Percentiles rank a stretch among this genome's conserved stretches.
phyloP scores from a whole-genome alignment of 768 basidiomycete genomes.

The Ephemerocybe angulata region DNA sequence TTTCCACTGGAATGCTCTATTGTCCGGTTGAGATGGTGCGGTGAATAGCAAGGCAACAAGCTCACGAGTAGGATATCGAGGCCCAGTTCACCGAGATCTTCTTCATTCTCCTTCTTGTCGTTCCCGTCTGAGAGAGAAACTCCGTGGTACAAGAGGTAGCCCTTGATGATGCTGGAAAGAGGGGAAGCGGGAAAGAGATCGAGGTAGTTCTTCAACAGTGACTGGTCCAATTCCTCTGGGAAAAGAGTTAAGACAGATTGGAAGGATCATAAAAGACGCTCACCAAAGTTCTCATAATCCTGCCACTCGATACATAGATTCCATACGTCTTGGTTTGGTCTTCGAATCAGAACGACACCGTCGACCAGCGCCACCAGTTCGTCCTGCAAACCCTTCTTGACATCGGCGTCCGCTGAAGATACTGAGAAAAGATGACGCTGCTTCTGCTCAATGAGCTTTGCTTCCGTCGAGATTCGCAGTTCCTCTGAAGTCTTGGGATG shows the following conservation, averaged over 20 bases:
- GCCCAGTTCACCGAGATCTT: conserved; percentile 23
- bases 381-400: conserved; percentile 46
- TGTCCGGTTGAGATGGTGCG: conserved; percentile 7
- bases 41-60: not conserved
- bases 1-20: conserved; percentile 52
- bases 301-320: conserved; percentile 66
- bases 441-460: conserved; percentile 67
- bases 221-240: conserved; percentile 59
- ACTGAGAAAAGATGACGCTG: conserved; percentile 59
- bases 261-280: conserved; percentile 21
- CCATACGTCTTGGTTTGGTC: conserved; percentile 86
- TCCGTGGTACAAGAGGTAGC: conserved; percentile 64
- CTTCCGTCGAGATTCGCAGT: conserved; percentile 72
- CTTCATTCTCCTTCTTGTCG: conserved; percentile 20
- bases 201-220: conserved; percentile 56
- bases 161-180: conserved; percentile 54
- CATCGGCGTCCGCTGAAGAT: conserved; percentile 35
- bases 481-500: conserved; percentile 79
- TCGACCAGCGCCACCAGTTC: conserved; percentile 71
- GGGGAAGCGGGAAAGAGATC: conserved; percentile 59
- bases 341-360: conserved; percentile 70
- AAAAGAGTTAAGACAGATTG: not conserved
- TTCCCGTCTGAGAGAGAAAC: conserved; percentile 39
- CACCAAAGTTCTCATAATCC: conserved; percentile 66
- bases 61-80: conserved; percentile 62